A percentile compares a stretch with the other conserved stretches of the same genome.
Evolutionary conservation across 2,329 filamentous ascomycete genomes (phyloP).

Genomic region (Paraphoma sp.): DNA sequence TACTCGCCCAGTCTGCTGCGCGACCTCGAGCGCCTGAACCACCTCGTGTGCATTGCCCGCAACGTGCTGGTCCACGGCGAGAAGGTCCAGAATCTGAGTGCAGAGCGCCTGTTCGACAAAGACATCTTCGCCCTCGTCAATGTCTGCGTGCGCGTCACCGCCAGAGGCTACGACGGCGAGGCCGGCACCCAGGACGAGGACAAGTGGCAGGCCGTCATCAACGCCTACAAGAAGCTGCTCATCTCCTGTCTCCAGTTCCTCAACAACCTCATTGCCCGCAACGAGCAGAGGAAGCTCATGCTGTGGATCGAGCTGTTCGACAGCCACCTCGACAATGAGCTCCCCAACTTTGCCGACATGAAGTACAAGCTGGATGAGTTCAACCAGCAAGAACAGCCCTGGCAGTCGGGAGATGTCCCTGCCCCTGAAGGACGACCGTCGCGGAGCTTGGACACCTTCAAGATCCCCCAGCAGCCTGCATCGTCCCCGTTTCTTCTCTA

Average conservation of each 20-base stretch:
- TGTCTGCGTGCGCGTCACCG: slow-evolving; percentile 69
- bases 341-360: slow-evolving; percentile 46
- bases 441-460: slow-evolving; percentile 38
- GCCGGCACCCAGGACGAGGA: slow-evolving; percentile 67
- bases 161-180: slow-evolving; percentile 69
- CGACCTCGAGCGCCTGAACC: slow-evolving; percentile 68
- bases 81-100: slow-evolving; percentile 67
- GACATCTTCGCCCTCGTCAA: slow-evolving; percentile 67
- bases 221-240: slow-evolving; percentile 69
- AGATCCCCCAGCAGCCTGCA: slow-evolving; percentile 46
- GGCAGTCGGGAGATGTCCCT: slow-evolving; percentile 20
- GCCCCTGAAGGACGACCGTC: slow-evolving; percentile 19
- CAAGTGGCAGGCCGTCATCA: slow-evolving; percentile 70
- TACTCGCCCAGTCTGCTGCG: slow-evolving; percentile 65
- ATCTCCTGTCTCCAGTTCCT: slow-evolving; percentile 71
- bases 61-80: slow-evolving; percentile 68
- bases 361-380: slow-evolving; percentile 45
- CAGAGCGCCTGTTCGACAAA: slow-evolving; percentile 65
- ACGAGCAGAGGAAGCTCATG: slow-evolving; percentile 69
- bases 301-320: slow-evolving; percentile 72
- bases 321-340: slow-evolving; percentile 54
- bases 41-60: slow-evolving; percentile 66
- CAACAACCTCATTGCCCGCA: slow-evolving; percentile 70
- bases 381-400: slow-evolving; percentile 25
- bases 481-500: slow-evolving; percentile 50